These are phyloP conservation scores for Vigna nakashimae DNA, from an alignment of 306 rosid genomes.

Conservation along the genomic window DNA sequence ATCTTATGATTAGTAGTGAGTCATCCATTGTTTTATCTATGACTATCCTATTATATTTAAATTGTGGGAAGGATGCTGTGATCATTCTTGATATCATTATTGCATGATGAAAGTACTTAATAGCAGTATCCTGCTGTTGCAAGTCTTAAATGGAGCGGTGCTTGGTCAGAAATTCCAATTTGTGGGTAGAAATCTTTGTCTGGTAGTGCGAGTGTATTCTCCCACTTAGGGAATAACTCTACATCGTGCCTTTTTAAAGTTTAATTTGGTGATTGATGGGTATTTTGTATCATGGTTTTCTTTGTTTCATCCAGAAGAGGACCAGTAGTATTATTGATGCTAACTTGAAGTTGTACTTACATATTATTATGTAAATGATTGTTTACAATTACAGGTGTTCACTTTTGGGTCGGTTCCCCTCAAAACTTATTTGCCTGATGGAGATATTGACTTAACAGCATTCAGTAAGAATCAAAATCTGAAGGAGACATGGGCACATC, in stretches of 20 bases:
- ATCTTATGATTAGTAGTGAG: constrained; percentile 27
- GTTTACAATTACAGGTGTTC: constrained; percentile 69
- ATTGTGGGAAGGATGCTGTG: constrained; percentile 25
- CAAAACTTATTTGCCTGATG: constrained; percentile 98
- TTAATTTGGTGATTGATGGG: constrained; percentile 8
- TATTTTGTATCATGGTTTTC: not conserved
- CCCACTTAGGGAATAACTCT: constrained; percentile 3
- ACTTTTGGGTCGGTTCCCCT: constrained; percentile 99
- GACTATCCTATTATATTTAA: constrained; percentile 10
- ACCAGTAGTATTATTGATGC: not conserved
- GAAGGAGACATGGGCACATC: constrained; percentile 97
- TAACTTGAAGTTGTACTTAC: not conserved
- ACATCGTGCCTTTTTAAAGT: constrained; percentile 2
- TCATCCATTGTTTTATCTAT: constrained; percentile 11
- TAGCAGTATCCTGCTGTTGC: not conserved
- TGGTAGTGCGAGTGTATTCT: constrained; percentile 27
- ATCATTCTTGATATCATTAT: constrained; percentile 10
- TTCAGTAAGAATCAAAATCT: constrained; percentile 77
- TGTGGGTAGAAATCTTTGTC: constrained; percentile 18
- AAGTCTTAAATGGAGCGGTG: not conserved
- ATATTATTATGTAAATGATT: constrained; percentile 22
- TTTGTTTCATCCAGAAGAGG: constrained; percentile 27
- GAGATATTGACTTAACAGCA: constrained; percentile 96
- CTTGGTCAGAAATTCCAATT: constrained; percentile 23
- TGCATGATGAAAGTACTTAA: not conserved